Evolutionary conservation across 108 stramenopile species (phyloP).

Genomic region (Nitzschia palea): DNA sequence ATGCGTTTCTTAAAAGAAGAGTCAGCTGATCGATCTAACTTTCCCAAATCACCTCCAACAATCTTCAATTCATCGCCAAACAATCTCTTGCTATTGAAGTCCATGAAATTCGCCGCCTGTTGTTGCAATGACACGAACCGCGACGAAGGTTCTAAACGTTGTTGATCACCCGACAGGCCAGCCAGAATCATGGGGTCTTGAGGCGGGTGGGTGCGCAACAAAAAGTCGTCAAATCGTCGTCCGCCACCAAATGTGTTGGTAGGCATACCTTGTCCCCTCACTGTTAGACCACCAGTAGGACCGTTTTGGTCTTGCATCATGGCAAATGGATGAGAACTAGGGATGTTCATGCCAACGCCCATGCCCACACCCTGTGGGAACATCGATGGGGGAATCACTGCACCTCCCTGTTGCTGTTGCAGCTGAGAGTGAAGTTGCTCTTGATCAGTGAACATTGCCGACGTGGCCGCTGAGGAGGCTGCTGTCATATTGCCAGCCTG

Average conservation of each 20-base stretch:
- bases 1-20: constrained; percentile 32
- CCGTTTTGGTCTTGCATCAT: constrained; percentile 11
- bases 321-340: constrained; percentile 3
- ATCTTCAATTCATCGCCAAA: constrained; percentile 1
- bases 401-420: constrained; percentile 10
- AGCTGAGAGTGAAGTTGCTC: constrained; percentile 12
- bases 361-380: constrained; percentile 2
- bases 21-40: constrained; percentile 6
- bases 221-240: constrained; percentile 6
- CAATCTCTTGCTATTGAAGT: neutral
- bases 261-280: neutral
- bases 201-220: constrained; percentile 1
- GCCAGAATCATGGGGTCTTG: constrained; percentile 9
- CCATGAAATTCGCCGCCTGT: constrained; percentile 14
- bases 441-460: neutral
- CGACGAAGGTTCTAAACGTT: constrained; percentile 26
- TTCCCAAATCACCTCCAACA: neutral
- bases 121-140: constrained; percentile 12
- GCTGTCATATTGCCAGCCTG: constrained; percentile 14
- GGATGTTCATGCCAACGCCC: neutral
- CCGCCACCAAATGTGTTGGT: constrained; percentile 10
- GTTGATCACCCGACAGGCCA: constrained; percentile 2
- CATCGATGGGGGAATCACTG: neutral
- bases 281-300: neutral
- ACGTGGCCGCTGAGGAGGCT: neutral